Evolutionary conservation across 2,329 filamentous ascomycete species (phyloP), one percentile per base, ranked within the genome.

Genomic region (Epichloe coenophiala): DNA sequence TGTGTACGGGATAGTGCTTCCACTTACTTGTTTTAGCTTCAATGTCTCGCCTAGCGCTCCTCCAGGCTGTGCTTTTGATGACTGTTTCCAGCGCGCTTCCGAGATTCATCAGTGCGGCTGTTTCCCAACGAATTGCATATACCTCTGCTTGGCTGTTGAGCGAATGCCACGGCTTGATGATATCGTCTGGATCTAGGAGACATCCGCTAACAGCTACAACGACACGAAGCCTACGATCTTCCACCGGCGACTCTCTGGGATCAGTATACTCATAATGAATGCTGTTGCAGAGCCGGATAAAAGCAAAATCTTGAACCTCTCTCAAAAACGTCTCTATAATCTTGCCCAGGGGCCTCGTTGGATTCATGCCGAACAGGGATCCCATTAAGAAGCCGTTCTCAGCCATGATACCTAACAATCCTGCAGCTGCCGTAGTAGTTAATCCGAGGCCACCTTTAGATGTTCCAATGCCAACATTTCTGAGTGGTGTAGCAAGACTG

Each of bases 331-430:
- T 75, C 56, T 95, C 88, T 75, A 96, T 86, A 74, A 90, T 88
- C 63, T 89, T 84, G 48, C 83, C 81, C 0, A 86, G 86, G 75
- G 95, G 90, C 37, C 83, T 80, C 1, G 84, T 82, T 42, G 86
- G 86, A 62, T 94, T 95, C n/a, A 93, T 87, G 8, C 93, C 93
- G 61, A 97, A 96, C 39, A 97, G 71, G 38, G 85, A 81, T 13
- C 90, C 91, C 33, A 95, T 84, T 41, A 89, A 72, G 15, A 93
- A 77, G 5, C 83, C 80, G 54, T 85, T 93, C 38, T 90, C 83
- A 2, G 88, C 85, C 60, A 96, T 74, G 17, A 82, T 77, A 11
- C 90, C 91, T 1, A 97, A 71, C 49, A 95, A 80, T 1, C 81
- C 81, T 19, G 89, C 88, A 11, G 88, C 84, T 21, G 83, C 81